Percentiles rank a stretch among this genome's conserved stretches.
Evolutionary conservation across 2,329 filamentous ascomycete species (phyloP).

Genomic region (Penicillium sp.): DNA sequence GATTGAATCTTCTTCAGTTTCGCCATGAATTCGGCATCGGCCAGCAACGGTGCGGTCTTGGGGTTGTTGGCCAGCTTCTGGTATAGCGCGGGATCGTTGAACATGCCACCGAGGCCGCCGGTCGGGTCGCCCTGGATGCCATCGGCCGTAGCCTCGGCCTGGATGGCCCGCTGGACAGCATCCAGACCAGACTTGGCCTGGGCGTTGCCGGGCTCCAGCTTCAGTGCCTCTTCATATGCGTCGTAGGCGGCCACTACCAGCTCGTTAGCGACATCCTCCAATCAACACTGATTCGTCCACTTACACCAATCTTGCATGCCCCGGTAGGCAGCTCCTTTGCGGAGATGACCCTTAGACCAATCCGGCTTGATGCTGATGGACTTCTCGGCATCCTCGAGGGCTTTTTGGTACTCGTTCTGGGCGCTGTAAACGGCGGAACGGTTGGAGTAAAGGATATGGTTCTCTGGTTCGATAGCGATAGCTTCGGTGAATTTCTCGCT

Average conservation of each 20-base stretch:
- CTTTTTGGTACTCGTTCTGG: constrained; percentile 78
- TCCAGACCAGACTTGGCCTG: constrained; percentile 85
- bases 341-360: constrained; percentile 94
- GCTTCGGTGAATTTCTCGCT: constrained; percentile 94
- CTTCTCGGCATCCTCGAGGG: constrained; percentile 85
- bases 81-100: constrained; percentile 84
- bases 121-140: constrained; percentile 60
- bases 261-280: neutral
- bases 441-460: constrained; percentile 98
- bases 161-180: constrained; percentile 81
- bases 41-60: constrained; percentile 78
- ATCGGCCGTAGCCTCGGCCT: constrained; percentile 64
- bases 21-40: constrained; percentile 79
- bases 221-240: constrained; percentile 90
- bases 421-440: constrained; percentile 83
- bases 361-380: constrained; percentile 92
- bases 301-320: constrained; percentile 73
- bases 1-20: constrained; percentile 77
- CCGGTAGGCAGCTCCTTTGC: constrained; percentile 87
- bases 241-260: constrained; percentile 67
- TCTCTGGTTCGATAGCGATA: constrained; percentile 77
- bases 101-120: constrained; percentile 81
- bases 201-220: constrained; percentile 84
- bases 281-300: constrained; percentile 16
- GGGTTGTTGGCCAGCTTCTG: constrained; percentile 90